Conservation (phyloP, 2,329 filamentous ascomycete genomes). For the Pseudogymnoascus sp. region DNA sequence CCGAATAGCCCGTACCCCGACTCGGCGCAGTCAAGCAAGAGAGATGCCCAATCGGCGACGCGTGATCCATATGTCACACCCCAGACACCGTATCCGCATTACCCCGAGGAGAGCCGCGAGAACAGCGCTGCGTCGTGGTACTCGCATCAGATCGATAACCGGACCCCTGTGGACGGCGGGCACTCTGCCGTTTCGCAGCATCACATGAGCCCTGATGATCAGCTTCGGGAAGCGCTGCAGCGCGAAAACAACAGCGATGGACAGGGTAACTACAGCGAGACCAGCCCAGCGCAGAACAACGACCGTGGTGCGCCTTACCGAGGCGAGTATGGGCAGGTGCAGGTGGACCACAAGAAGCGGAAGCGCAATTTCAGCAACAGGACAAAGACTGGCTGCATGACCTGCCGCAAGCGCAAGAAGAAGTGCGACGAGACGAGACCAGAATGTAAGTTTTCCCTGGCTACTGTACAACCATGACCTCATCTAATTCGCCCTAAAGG, state of each 20-base stretch:
- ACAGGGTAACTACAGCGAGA: slow-evolving; percentile 31
- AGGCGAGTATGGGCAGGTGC: slow-evolving; percentile 31
- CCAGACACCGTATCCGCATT: slow-evolving; percentile 39
- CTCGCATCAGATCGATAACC: slow-evolving; percentile 41
- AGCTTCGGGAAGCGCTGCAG: slow-evolving; percentile 43
- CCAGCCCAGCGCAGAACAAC: slow-evolving; percentile 31
- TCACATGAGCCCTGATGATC: slow-evolving; percentile 39
- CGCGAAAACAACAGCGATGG: slow-evolving; percentile 37
- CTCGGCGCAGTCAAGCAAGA: slow-evolving; percentile 22
- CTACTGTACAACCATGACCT: slow-evolving; percentile 15
- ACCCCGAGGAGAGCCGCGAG: slow-evolving; percentile 38
- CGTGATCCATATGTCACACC: slow-evolving; percentile 35
- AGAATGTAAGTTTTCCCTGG: slow-evolving; percentile 57
- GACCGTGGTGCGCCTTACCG: slow-evolving; percentile 29
- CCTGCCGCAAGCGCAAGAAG: slow-evolving; percentile 87
- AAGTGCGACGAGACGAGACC: slow-evolving; percentile 95
- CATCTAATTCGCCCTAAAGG: slow-evolving; percentile 39
- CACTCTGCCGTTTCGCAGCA: slow-evolving; percentile 36
- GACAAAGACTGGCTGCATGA: slow-evolving; percentile 92
- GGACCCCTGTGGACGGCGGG: slow-evolving; percentile 32
- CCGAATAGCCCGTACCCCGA: slow-evolving; percentile 25
- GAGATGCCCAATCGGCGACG: slow-evolving; percentile 14
- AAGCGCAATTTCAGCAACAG: slow-evolving; percentile 86
- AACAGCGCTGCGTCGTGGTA: slow-evolving; percentile 43
- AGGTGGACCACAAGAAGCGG: slow-evolving; percentile 58